Percentiles rank a stretch among this genome's conserved stretches.
phyloP scores from a whole-genome alignment of 2,329 filamentous ascomycete genomes.

The Rachicladosporium sp. region DNA sequence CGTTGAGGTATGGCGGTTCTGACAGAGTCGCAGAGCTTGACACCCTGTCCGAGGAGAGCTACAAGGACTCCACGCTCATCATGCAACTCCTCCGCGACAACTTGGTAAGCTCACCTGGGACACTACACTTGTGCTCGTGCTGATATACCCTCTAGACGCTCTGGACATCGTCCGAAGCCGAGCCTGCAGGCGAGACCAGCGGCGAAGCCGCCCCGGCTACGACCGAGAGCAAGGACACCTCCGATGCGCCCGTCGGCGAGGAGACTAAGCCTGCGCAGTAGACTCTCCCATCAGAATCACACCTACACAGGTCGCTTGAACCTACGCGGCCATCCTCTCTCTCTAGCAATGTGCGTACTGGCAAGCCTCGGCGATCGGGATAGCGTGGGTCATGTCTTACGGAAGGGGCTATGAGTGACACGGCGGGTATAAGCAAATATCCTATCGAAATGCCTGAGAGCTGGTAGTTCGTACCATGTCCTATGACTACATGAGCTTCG shows the following conservation, averaged over 20 bases:
- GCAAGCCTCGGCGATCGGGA: no score
- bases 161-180: conserved; percentile 97
- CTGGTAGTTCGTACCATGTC: no score
- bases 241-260: conserved; percentile 45
- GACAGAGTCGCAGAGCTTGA: conserved; percentile 58
- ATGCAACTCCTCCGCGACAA: conserved; percentile 98
- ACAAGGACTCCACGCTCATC: conserved; percentile 97
- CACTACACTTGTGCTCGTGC: not conserved
- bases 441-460: no score
- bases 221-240: conserved; percentile 39
- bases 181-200: conserved; percentile 49
- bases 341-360: no score
- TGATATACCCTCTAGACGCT: conserved; percentile 54
- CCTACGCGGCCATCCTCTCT: no score
- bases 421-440: no score
- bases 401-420: no score
- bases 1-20: not conserved
- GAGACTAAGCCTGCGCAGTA: conserved; percentile 35
- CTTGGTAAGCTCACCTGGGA: conserved; percentile 45
- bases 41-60: conserved; percentile 94
- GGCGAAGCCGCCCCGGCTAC: conserved; percentile 34
- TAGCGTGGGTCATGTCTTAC: no score
- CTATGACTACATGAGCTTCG: no score
- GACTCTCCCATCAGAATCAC: conserved; percentile 4
- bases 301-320: no score